Evolutionary conservation across 176 grass and related monocot genomes (phyloP).

Genomic region (Juncus effusus): DNA sequence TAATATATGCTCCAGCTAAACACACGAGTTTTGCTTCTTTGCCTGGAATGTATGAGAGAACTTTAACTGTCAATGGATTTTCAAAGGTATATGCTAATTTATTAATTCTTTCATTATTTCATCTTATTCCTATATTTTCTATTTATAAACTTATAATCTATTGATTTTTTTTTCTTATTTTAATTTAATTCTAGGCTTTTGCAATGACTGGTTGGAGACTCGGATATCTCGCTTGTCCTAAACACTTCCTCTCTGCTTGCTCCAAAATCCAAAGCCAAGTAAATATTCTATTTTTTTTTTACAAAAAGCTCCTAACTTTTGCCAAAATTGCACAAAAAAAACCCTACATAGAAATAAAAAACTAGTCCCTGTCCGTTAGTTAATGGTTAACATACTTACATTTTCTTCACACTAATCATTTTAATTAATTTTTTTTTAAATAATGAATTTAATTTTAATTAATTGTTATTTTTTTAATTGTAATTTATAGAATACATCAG

Average conservation of each 20-base stretch:
- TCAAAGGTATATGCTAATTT: constrained; percentile 45
- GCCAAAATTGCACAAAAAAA: too few relatives aligned
- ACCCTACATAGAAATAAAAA: too few relatives aligned
- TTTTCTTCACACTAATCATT: too few relatives aligned
- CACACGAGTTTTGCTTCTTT: constrained; percentile 72
- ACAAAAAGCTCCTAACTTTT: too few relatives aligned
- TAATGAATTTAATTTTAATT: too few relatives aligned
- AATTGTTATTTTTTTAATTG: too few relatives aligned
- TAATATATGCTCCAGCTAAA: constrained; percentile 54
- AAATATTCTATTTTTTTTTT: constrained; percentile 5
- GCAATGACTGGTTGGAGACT: constrained; percentile 98
- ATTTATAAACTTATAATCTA: too few relatives aligned
- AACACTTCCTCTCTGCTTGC: constrained; percentile 73
- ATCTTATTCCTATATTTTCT: too few relatives aligned
- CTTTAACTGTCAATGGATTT: constrained; percentile 66
- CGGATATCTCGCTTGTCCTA: constrained; percentile 80
- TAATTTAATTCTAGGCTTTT: constrained; percentile 60
- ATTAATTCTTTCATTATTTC: background rate
- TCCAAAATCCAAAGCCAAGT: constrained; percentile 97
- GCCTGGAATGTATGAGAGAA: constrained; percentile 69
- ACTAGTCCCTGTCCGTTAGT: too few relatives aligned
- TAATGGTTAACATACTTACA: too few relatives aligned
- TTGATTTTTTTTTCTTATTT: background rate
- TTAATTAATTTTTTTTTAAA: too few relatives aligned
- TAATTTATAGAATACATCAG: constrained; percentile 62